Evolutionary conservation across 2,329 filamentous ascomycete species (phyloP).

Genomic region (Aspergillus fischeri): DNA sequence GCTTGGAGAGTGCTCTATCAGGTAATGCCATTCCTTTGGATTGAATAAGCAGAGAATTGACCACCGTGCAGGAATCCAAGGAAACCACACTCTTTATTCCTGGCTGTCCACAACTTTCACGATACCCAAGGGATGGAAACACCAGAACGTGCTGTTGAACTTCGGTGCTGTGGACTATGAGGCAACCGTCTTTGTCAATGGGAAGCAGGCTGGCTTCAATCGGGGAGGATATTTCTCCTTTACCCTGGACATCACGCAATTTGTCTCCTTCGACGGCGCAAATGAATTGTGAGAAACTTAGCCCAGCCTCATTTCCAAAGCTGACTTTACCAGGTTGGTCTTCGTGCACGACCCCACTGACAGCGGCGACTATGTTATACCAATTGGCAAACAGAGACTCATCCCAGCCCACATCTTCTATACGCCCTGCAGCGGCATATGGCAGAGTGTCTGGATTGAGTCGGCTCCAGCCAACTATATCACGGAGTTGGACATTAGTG

Average conservation of each 20-base stretch:
- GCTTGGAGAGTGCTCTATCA: constrained; percentile 52
- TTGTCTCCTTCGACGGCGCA: constrained; percentile 36
- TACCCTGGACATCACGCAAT: constrained; percentile 54
- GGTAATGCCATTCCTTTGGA: constrained; percentile 24
- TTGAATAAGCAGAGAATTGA: background rate
- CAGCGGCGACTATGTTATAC: constrained; percentile 51
- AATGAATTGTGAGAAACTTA: constrained; percentile 51
- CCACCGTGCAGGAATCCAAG: constrained; percentile 31
- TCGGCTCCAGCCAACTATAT: constrained; percentile 57
- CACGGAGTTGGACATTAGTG: constrained; percentile 56
- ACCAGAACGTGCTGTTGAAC: constrained; percentile 42
- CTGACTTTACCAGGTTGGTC: constrained; percentile 46
- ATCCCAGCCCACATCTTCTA: constrained; percentile 60
- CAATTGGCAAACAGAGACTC: constrained; percentile 62
- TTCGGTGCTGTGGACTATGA: constrained; percentile 53
- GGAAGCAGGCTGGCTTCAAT: constrained; percentile 49
- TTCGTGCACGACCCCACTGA: constrained; percentile 68
- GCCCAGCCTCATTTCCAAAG: background rate
- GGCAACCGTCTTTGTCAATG: constrained; percentile 56
- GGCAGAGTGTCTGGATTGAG: constrained; percentile 70
- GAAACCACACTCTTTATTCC: constrained; percentile 35
- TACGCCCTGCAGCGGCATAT: constrained; percentile 68
- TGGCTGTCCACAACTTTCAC: constrained; percentile 50
- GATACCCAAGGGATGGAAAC: constrained; percentile 43
- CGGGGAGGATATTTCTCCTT: constrained; percentile 62